Evolutionary conservation across 2,329 filamentous ascomycete genomes (phyloP), one percentile per base, ranked within the genome.

Genomic region (Diaporthe velutina): DNA sequence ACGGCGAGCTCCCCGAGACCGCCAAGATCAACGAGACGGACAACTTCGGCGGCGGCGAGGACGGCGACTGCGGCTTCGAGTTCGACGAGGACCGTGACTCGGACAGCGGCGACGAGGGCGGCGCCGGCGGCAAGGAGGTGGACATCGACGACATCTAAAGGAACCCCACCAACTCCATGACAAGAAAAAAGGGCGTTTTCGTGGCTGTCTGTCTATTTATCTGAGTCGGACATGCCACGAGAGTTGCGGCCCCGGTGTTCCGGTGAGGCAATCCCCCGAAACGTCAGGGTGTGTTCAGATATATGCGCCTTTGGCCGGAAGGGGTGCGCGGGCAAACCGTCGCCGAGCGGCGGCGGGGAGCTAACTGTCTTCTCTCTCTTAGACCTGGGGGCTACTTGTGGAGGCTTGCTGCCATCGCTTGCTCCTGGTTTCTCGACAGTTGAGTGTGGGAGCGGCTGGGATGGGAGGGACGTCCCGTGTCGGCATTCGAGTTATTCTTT

Each of bases 11-110:
- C 76, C 97, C 97, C 80, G 97, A 98, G 88, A 94, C 92, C 82
- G 97, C 97, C 84, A 98, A 98, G 93, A 99, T 99, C 92, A 99
- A 99, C 92, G 97, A 99, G 91, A 98, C 95, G 78, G 97, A 98
- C 86, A 98, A 95, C 64, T 98, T 93, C 82, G 92, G 95, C 82
- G 94, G 96, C 85, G 94, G 96, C 85, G 96, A 95, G 85, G 94
- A 98, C 84, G 96, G 97, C 85, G 95, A 98, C 82, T 95, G 94
- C 88, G 97, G 97, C 87, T 98, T 99, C 89, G 97, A 98, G 88
- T 98, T 98, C 89, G 97, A 97, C 87, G 96, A 98, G 85, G 96
- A 98, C 85, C 89, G 93, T 79, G 93, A 94, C 82, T 90, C 88
- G 68, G 89, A 87, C 60, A 86, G 90, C 52, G 85, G 83, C 35